Evolutionary conservation across 306 rosid genomes (phyloP), one percentile per base, ranked within the genome.

Genomic region (Lablab purpureus): DNA sequence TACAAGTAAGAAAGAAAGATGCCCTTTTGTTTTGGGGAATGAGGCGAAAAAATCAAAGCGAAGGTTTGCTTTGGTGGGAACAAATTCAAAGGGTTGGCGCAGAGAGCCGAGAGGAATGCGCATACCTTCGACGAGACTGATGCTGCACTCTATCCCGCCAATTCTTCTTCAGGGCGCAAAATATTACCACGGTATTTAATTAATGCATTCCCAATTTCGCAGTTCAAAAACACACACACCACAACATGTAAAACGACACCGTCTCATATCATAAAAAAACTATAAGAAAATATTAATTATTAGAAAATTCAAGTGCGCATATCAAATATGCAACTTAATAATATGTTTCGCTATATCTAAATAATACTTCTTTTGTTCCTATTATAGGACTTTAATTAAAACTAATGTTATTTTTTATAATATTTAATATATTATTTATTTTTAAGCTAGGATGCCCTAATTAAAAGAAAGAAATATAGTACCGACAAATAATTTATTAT

Each of bases 91-190:
- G 5, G 60, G 47, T 60, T 82, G 36, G 28, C 5, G 56, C 7
- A 13, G 19, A 56, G n/a, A 30, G 50, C 21, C 22, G 67, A 76
- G 47, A 13, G 63, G 45, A 51, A 66, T 21, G 67, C 22, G 40
- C 34, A 4, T 50, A 51, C 65, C 56, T 36, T 5, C n/a, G 47
- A 43, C 14, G 45, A 43, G 3, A n/a, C 30, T 8, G 7, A 7
- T 15, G 46, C 13, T 32, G 45, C 15, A 63, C 13, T 63, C 36
- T 19, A 45, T 78, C 82, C 71, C 82, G 70, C 76, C 76, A 68
- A 78, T 55, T 78, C 47, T 47, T 65, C 4, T 19, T 9, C 4
- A 40, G 72, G 18, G 5, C 2, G 2, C 5, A 40, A 11, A 37
- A n/a, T 7, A 4, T 4, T 1, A 32, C 23, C 11, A 34, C 7